These are phyloP conservation scores for Ogataea zsoltii DNA, from an alignment of 805 yeast species.

Conservation along the genomic window DNA sequence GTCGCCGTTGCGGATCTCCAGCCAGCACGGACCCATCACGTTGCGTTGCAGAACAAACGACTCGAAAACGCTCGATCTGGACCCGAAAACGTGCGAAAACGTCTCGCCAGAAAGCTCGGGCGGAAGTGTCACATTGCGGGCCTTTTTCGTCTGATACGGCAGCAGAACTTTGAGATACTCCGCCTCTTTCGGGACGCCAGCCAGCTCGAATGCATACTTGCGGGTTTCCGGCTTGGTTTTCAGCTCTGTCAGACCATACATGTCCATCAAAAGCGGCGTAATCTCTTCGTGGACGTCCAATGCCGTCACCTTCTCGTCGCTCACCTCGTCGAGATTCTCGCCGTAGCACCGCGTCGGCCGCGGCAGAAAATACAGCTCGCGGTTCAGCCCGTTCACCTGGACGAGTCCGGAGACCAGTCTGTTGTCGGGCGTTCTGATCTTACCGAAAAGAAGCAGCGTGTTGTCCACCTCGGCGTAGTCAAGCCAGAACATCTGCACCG, in stretches of 20 bases:
- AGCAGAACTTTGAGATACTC: slow-evolving; percentile 77
- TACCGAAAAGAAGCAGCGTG: slow-evolving; percentile 76
- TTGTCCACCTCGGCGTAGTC: slow-evolving; percentile 82
- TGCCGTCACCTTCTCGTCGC: slow-evolving; percentile 37
- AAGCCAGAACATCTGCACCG: slow-evolving; percentile 78
- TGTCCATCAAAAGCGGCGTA: slow-evolving; percentile 59
- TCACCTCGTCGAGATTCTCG: slow-evolving; percentile 33
- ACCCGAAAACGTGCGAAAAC: slow-evolving; percentile 78
- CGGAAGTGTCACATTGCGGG: slow-evolving; percentile 51
- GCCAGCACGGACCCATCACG: slow-evolving; percentile 98
- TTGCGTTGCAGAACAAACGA: slow-evolving; percentile 78
- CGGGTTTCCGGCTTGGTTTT: slow-evolving; percentile 69
- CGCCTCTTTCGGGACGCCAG: slow-evolving; percentile 74
- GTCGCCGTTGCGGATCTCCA: slow-evolving; percentile 66
- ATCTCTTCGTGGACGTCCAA: slow-evolving; percentile 80
- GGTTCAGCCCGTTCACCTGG: slow-evolving; percentile 65
- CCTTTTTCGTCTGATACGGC: slow-evolving; percentile 69
- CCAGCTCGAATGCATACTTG: slow-evolving; percentile 87
- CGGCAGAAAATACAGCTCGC: slow-evolving; percentile 81
- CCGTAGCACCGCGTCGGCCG: slow-evolving; percentile 37
- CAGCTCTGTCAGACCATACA: slow-evolving; percentile 60
- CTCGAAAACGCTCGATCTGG: slow-evolving; percentile 74
- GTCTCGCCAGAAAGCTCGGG: slow-evolving; percentile 72
- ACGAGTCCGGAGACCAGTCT: slow-evolving; percentile 70
- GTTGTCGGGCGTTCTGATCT: slow-evolving; percentile 60